A percentile compares a stretch with the other conserved stretches of the same genome.
Evolutionary conservation across 176 grass and related monocot species (phyloP).

Genomic region (Oryza meyeriana): DNA sequence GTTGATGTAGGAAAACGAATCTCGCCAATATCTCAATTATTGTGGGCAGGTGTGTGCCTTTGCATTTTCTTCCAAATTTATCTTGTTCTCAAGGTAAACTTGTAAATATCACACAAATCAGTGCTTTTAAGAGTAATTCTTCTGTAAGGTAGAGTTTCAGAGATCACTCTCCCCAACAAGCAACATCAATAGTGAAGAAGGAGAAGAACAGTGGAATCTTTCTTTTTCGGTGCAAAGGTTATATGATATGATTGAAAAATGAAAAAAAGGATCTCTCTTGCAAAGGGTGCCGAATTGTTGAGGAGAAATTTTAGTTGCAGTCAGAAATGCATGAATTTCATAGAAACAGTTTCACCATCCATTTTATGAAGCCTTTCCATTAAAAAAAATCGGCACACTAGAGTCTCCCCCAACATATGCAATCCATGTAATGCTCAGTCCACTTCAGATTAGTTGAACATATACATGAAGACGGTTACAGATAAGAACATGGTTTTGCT

Average conservation of each 20-base stretch:
- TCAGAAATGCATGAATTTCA: neutral
- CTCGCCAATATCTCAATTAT: constrained; percentile 21
- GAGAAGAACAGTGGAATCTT: neutral
- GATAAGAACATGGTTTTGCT: constrained; percentile 18
- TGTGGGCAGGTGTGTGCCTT: neutral
- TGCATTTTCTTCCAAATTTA: neutral
- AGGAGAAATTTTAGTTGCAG: neutral
- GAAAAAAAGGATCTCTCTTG: neutral
- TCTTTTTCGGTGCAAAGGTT: neutral
- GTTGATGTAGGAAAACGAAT: neutral
- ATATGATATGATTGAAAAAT: neutral
- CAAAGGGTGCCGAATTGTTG: neutral
- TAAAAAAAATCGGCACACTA: neutral
- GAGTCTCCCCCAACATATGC: neutral
- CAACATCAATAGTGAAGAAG: neutral
- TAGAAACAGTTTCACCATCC: neutral
- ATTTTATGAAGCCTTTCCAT: neutral
- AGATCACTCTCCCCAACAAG: neutral
- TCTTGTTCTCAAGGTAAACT: neutral
- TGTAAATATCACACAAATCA: neutral
- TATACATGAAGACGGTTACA: neutral
- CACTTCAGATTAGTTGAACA: constrained; percentile 4
- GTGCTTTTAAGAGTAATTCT: neutral
- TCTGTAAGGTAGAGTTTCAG: too few relatives aligned
- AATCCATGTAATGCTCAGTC: constrained; percentile 7